Base-by-base conservation (phyloP, 169 alveolate genomes). In the Eimeria nieschulzi region DNA sequence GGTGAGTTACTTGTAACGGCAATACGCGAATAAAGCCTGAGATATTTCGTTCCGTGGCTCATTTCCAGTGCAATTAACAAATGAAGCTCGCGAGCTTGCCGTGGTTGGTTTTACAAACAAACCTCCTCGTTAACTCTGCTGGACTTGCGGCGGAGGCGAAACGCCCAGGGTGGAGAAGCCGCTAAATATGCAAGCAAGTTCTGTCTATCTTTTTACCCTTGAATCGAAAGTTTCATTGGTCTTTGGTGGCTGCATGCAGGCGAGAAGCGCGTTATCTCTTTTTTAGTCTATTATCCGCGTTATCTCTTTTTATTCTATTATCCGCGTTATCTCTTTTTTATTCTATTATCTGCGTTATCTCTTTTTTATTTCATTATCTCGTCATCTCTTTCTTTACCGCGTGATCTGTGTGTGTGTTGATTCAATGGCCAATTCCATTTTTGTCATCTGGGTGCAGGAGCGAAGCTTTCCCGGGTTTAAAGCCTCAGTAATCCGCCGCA, bases 401-500 rank as follows among this genome's bases (percentile, higher is more conserved):
- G 19, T 68, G 9, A 68, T 68, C 12, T 68, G 19, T 68, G 8
- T 68, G 25, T 66, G 9, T 66, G 25, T 66, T 66, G 15, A 13
- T 66, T 66, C 19, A 9, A 7, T 13, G 15, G 9, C 7, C 9
- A 7, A 9, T 66, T 19, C 25, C 15, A 68, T 68, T 56, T 25
- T 7, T 10, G 23, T 53, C 68, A 7, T 96, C 95, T 96, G 9
- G 46, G 0, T 33, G 46, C 93, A 96, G 78, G 96, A 95, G 56
- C 82, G 72, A 61, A 90, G 90, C 83, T 56, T 95, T 21, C 56
- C 83, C 25, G 98, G 98, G 26, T 92, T 94, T 54, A 83, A 73
- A 21, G 83, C 95, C 23, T 83, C 79, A n/a, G 94, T 83, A 56
- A 95, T 97, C 12, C 92, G 95, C 61, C 90, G 92, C 25, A 97